Base-by-base conservation (phyloP, 768 basidiomycete genomes). In the Rhodotorula kratochvilovae region DNA sequence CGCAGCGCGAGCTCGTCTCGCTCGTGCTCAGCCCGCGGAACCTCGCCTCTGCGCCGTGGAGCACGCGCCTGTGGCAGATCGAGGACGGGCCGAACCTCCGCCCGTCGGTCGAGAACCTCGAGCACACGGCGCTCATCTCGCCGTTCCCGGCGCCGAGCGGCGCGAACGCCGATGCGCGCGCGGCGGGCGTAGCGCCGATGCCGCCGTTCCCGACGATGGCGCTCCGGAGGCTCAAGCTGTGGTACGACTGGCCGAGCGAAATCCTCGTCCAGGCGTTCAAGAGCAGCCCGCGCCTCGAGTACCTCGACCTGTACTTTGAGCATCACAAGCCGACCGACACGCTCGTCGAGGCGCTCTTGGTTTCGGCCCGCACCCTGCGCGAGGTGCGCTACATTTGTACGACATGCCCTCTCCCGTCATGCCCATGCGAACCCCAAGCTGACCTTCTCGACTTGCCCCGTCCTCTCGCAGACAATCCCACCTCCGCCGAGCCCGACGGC, bases 381-480 rank as follows among this genome's bases (percentile, higher is more conserved):
- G 43, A 55, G 29, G 12, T 64, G 29, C 63, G 54, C 7, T 64
- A 55, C 43, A 33, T 64, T 5, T 55, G 63, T 64, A 12, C 21
- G 63, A 55, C 27, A 19, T 3, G 35, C 3, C 10, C 3, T 4
- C 39, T 13, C 16, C 39, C 25, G 33, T 35, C 17, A 17, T 16
- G 27, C 17, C 46, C 19, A n/a, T 8, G 7, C 21, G 33, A 21
- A 3, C 12, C 7, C 46, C 33, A 6, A 3, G 1, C 29, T 31
- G 31, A 12, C 53, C 23, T 31, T 54, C 53, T 29, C 63, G 21
- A 36, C 21, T 16, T 43, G n/a, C 21, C 27, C 19, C 15, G 2
- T 2, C 21, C n/a, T n/a, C n/a, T n/a, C 16, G 27, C 63, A 64
- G 63, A 29, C 54, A 64, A 64, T 21, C 63, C 63, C 15, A 56